Evolutionary conservation across 345 rosid genomes (phyloP).

Genomic region (Brassica cretica): DNA sequence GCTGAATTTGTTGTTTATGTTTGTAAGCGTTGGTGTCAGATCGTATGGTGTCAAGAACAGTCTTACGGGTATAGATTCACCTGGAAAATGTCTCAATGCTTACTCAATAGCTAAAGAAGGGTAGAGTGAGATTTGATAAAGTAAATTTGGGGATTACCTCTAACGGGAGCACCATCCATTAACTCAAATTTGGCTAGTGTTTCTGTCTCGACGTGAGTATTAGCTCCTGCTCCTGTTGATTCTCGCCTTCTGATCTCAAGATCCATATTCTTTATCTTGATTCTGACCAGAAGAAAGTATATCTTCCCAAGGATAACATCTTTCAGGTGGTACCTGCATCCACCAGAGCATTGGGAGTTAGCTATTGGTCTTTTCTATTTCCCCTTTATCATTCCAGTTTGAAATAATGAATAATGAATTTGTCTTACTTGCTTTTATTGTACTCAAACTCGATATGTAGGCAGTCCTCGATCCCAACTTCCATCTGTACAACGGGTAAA

Average conservation of each 20-base stretch:
- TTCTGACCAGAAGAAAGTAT: conserved; percentile 95
- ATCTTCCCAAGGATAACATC: conserved; percentile 97
- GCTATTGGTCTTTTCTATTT: not conserved
- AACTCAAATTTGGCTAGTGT: conserved; percentile 94
- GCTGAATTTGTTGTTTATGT: conserved; percentile 96
- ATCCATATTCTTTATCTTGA: conserved; percentile 98
- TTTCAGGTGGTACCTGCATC: conserved; percentile 87
- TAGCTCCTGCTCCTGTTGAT: conserved; percentile 95
- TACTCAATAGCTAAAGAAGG: conserved; percentile 4
- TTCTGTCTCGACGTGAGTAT: conserved; percentile 97
- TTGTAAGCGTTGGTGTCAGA: conserved; percentile 88
- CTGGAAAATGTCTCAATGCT: conserved; percentile 42
- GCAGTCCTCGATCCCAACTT: conserved; percentile 98
- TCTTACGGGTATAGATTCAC: conserved; percentile 96
- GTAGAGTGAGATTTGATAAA: not conserved
- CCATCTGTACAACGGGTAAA: conserved; percentile 68
- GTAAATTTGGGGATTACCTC: conserved; percentile 54
- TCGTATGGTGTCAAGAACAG: conserved; percentile 93
- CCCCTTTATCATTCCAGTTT: not conserved
- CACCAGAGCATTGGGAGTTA: conserved; percentile 13
- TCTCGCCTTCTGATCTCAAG: conserved; percentile 98
- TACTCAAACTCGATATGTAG: conserved; percentile 97
- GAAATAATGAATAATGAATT: not conserved
- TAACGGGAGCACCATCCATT: conserved; percentile 99
- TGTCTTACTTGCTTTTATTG: conserved; percentile 91